A percentile compares a stretch with the other conserved stretches of the same genome.
Conservation (phyloP, 371 early-diverging fungal genomes). For the Coemansia sp. region DNA sequence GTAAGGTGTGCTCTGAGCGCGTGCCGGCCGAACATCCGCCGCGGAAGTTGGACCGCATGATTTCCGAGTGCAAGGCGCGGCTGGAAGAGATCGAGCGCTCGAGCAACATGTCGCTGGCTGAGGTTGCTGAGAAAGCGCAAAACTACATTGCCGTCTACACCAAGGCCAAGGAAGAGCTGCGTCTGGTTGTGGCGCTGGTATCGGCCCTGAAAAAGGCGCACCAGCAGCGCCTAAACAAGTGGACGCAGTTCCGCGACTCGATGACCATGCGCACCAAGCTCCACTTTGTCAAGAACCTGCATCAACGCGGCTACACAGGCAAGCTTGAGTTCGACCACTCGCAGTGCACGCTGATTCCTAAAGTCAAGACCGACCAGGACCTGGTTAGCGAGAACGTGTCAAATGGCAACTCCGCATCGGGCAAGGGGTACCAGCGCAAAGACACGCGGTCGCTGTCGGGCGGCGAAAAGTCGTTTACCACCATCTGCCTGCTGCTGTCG, state of each 20-base stretch:
- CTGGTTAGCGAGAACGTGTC: constrained; percentile 29
- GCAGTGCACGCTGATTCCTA: constrained; percentile 65
- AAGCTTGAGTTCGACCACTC: constrained; percentile 80
- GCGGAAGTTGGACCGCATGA: constrained; percentile 61
- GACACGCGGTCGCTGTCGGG: constrained; percentile 94
- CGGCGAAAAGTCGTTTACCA: constrained; percentile 99
- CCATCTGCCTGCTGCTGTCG: constrained; percentile 93
- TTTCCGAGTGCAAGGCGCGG: constrained; percentile 57
- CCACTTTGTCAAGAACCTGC: constrained; percentile 72
- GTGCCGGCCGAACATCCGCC: constrained; percentile 57
- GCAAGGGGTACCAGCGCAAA: constrained; percentile 56
- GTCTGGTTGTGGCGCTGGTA: constrained; percentile 55
- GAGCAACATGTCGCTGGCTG: constrained; percentile 58
- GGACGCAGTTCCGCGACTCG: constrained; percentile 66
- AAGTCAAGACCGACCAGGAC: constrained; percentile 57
- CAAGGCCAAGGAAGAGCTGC: constrained; percentile 61
- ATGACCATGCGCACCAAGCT: constrained; percentile 74
- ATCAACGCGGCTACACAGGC: constrained; percentile 88
- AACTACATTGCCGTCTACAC: constrained; percentile 56
- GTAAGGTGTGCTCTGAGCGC: constrained; percentile 63
- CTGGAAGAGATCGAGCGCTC: constrained; percentile 56
- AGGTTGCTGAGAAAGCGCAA: constrained; percentile 58
- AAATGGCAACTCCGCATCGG: constrained; percentile 2
- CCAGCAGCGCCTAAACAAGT: constrained; percentile 60
- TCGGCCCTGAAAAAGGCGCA: constrained; percentile 60